Base-by-base conservation (phyloP, 2,329 filamentous ascomycete species). In the Aspergillus puulaauensis region DNA sequence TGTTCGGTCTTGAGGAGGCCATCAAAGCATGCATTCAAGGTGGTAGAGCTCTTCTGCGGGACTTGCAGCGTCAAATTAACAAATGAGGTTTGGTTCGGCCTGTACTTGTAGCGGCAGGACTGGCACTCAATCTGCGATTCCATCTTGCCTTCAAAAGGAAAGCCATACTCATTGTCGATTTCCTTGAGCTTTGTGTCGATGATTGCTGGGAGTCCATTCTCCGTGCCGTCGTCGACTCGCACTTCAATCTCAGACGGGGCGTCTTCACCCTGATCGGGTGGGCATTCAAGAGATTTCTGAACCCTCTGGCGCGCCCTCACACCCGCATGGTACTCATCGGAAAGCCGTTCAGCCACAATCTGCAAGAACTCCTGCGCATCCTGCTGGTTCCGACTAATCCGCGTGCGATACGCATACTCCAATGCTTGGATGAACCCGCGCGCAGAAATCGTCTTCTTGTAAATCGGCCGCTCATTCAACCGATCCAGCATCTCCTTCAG, bases 291-390 rank as follows among this genome's bases (percentile, higher is more conserved):
- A 55, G 59, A 61, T 57, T 39, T 70, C 54, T 66, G 59, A 33
- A 70, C 70, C 44, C 75, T 68, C 59, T 72, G 79, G 61, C 93
- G 83, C 12, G 91, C 92, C 69, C 89, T 85, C 67, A 85, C 83
- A 1, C 91, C 92, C 4, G 92, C 92, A 70, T 96, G 88, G 68
- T 97, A 96, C 75, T 99, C 95, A 70, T 99, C 95, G 68, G 91
- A 92, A 56, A 99, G 80, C 52, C 93, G 84, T 77, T 99, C 93
- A 3, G 91, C 90, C 12, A 99, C 89, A 50, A 98, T 88, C 77
- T 99, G 95, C 56, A 99, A 77, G 63, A 99, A 97, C 73, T 99
- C 95, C 70, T 99, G 95, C 11, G 95, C 95, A 78, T 99, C 95
- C 75, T 99, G 95, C 75, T 99, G 95, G 70, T 95, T 91, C 54